These are phyloP conservation scores for Mangifera indica DNA, from an alignment of 345 rosid species.

Conservation along the genomic window DNA sequence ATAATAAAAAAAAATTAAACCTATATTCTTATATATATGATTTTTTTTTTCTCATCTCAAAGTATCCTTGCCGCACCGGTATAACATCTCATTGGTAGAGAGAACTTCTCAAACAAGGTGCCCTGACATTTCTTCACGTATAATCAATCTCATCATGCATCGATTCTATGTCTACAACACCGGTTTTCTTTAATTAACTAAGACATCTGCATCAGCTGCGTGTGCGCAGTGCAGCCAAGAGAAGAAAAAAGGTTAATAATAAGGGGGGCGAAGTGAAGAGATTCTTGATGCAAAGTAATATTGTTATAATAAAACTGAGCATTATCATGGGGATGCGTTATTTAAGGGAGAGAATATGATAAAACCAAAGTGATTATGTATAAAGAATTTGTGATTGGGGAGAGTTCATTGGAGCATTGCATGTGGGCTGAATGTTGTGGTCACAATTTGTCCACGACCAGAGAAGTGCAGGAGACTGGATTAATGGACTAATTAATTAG, in stretches of 20 bases:
- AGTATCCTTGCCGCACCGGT: no score
- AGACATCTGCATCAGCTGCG: background rate
- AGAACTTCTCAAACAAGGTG: slow-evolving; percentile 24
- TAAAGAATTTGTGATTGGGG: background rate
- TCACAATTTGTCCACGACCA: slow-evolving; percentile 28
- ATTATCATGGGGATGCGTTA: slow-evolving; percentile 34
- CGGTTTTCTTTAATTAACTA: background rate
- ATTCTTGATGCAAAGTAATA: slow-evolving; percentile 25
- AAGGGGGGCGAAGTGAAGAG: slow-evolving; percentile 26
- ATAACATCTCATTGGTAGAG: background rate
- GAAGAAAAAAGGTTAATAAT: background rate
- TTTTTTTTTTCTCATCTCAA: no score
- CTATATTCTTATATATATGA: no score
- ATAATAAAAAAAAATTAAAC: no score
- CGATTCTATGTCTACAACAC: slow-evolving; percentile 18
- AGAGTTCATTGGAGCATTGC: slow-evolving; percentile 24
- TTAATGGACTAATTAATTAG: slow-evolving; percentile 19
- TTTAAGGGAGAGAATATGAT: slow-evolving; percentile 20
- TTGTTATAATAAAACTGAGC: slow-evolving; percentile 24
- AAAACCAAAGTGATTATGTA: slow-evolving; percentile 7
- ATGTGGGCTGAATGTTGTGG: slow-evolving; percentile 35
- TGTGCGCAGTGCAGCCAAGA: background rate
- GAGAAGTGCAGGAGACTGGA: background rate
- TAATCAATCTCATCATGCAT: slow-evolving; percentile 22
- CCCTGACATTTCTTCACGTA: slow-evolving; percentile 22